Conservation (phyloP, 345 rosid species). For the Cardamine resedifolia region DNA sequence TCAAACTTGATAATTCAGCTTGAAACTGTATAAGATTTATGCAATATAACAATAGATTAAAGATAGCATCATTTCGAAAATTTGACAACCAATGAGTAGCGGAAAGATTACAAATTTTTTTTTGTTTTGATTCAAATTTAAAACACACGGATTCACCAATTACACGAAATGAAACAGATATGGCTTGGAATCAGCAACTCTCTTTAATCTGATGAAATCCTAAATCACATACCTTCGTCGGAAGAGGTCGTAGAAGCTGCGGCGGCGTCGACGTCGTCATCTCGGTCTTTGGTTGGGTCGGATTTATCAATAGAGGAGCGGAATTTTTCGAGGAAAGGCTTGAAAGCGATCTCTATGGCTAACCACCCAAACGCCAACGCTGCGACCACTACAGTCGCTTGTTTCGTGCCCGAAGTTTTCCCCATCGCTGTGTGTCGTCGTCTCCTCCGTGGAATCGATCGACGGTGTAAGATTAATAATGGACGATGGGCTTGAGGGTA, state of each 20-base stretch:
- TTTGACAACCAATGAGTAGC: background rate
- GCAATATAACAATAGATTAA: background rate
- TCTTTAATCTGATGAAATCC: background rate
- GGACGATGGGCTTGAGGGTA: background rate
- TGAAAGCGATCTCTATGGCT: constrained; percentile 80
- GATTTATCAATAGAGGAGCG: constrained; percentile 75
- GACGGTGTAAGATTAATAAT: background rate
- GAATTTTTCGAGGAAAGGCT: constrained; percentile 67
- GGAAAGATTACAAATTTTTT: background rate
- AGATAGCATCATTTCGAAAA: background rate
- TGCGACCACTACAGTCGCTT: constrained; percentile 64
- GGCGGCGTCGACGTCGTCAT: constrained; percentile 36
- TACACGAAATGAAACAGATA: background rate
- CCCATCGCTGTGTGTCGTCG: constrained; percentile 21
- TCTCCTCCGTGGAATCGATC: background rate
- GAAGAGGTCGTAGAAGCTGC: background rate
- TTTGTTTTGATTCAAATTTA: background rate
- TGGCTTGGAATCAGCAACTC: background rate
- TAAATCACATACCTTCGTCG: constrained; percentile 6
- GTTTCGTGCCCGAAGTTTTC: constrained; percentile 42
- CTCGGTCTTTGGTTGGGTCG: constrained; percentile 70
- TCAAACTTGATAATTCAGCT: background rate
- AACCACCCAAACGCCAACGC: constrained; percentile 84
- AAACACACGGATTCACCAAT: background rate
- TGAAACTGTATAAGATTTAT: background rate